Conservation (phyloP, 495 filamentous ascomycete genomes). For the Penicillium cinerascens region DNA sequence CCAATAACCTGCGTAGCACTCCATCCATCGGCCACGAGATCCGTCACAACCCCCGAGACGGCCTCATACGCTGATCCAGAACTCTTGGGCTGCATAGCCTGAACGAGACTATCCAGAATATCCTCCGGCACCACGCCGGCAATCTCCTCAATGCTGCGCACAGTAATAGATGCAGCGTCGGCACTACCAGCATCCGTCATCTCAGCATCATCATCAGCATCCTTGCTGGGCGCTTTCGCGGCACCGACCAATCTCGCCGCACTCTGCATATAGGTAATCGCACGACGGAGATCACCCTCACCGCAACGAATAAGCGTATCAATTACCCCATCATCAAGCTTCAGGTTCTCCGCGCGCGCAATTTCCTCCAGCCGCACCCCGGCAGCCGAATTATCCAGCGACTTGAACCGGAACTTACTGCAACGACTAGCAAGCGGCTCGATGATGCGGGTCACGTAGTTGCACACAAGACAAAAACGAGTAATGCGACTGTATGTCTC, state of each 20-base stretch:
- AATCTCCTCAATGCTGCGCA: constrained; percentile 85
- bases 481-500: constrained; percentile 97
- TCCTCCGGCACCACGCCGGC: constrained; percentile 83
- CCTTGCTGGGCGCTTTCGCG: constrained; percentile 37
- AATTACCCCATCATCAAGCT: constrained; percentile 70
- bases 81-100: constrained; percentile 73
- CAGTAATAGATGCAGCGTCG: constrained; percentile 53
- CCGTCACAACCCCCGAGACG: constrained; percentile 73
- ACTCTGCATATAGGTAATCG: constrained; percentile 93
- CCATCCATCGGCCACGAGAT: constrained; percentile 97
- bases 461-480: constrained; percentile 95
- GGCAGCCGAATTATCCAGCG: constrained; percentile 78
- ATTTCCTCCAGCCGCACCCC: constrained; percentile 74
- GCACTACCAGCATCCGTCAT: constrained; percentile 42
- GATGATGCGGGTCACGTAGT: constrained; percentile 97
- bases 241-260: constrained; percentile 77
- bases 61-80: constrained; percentile 63
- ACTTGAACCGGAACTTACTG: constrained; percentile 98
- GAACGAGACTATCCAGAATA: constrained; percentile 64
- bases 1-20: constrained; percentile 84
- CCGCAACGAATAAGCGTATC: constrained; percentile 81
- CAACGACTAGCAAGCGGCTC: constrained; percentile 88
- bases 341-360: constrained; percentile 69
- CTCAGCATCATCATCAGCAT: constrained; percentile 47
- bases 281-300: constrained; percentile 91